Evolutionary conservation across 495 filamentous ascomycete genomes (phyloP).

Genomic region (Xylaria grammica): DNA sequence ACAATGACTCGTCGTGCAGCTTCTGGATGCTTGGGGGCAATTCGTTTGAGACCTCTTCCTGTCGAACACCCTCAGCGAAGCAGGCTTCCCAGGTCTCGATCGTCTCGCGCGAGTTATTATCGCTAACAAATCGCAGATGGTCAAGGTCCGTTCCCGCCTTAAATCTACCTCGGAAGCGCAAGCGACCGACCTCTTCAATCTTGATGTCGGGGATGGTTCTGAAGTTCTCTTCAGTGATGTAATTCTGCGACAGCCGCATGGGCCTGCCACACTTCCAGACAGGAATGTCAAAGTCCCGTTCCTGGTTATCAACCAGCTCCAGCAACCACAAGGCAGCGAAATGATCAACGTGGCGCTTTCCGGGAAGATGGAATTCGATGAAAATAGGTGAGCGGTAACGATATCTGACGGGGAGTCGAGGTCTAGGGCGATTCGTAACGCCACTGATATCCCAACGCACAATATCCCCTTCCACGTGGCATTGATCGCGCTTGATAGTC

Average conservation of each 20-base stretch:
- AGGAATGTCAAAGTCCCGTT: constrained; percentile 76
- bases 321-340: constrained; percentile 88
- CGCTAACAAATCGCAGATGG: constrained; percentile 80
- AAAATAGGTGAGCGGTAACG: constrained; percentile 87
- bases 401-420: constrained; percentile 86
- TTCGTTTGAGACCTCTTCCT: constrained; percentile 66
- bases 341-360: constrained; percentile 70
- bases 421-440: constrained; percentile 53
- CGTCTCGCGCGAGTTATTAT: constrained; percentile 89
- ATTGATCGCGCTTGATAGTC: constrained; percentile 64
- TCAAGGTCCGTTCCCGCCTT: constrained; percentile 88
- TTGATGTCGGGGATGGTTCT: constrained; percentile 69
- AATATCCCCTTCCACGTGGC: constrained; percentile 63
- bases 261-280: constrained; percentile 81
- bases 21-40: constrained; percentile 68
- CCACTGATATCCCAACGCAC: constrained; percentile 72
- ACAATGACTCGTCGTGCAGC: constrained; percentile 80
- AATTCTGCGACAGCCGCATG: constrained; percentile 83
- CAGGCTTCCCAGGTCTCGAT: constrained; percentile 95
- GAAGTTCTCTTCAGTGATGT: constrained; percentile 76
- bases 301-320: constrained; percentile 78
- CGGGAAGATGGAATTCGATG: constrained; percentile 77
- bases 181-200: constrained; percentile 72
- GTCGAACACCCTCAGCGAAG: constrained; percentile 79
- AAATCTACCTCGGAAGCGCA: constrained; percentile 80